A percentile compares a stretch with the other conserved stretches of the same genome.
Evolutionary conservation across 2,329 filamentous ascomycete species (phyloP).

Genomic region (Penicillium sp.): DNA sequence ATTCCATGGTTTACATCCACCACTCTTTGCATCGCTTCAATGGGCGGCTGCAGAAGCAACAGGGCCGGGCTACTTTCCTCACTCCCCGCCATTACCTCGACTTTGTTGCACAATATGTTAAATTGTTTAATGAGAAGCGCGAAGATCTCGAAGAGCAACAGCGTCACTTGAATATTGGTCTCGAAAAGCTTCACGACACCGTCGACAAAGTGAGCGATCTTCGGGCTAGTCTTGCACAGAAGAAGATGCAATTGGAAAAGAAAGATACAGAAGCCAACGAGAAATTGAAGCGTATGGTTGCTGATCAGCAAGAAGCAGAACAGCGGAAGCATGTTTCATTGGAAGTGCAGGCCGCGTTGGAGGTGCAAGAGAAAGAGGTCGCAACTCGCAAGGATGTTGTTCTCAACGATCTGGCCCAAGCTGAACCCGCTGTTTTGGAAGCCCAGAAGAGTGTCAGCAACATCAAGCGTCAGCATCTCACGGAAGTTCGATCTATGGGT

Average conservation of each 20-base stretch:
- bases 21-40: slow-evolving; percentile 93
- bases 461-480: slow-evolving; percentile 96
- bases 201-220: slow-evolving; percentile 96
- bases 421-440: slow-evolving; percentile 88
- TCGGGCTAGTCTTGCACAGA: slow-evolving; percentile 84
- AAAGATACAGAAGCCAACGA: slow-evolving; percentile 96
- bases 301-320: slow-evolving; percentile 91
- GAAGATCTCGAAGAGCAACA: slow-evolving; percentile 99
- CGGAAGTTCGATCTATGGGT: slow-evolving; percentile 95
- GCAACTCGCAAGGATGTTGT: slow-evolving; percentile 80
- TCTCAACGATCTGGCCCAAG: slow-evolving; percentile 79
- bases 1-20: slow-evolving; percentile 98
- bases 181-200: slow-evolving; percentile 95
- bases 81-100: slow-evolving; percentile 97
- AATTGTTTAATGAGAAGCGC: slow-evolving; percentile 95
- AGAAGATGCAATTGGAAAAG: slow-evolving; percentile 87
- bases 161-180: slow-evolving; percentile 93
- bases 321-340: slow-evolving; percentile 83
- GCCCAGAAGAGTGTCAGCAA: slow-evolving; percentile 96
- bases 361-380: slow-evolving; percentile 86
- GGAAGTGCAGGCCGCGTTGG: slow-evolving; percentile 81
- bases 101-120: slow-evolving; percentile 96
- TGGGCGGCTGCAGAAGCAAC: slow-evolving; percentile 80
- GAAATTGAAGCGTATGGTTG: slow-evolving; percentile 95
- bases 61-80: slow-evolving; percentile 87